Evolutionary conservation across 768 basidiomycete genomes (phyloP).

Genomic region (Auricularia cornea): DNA sequence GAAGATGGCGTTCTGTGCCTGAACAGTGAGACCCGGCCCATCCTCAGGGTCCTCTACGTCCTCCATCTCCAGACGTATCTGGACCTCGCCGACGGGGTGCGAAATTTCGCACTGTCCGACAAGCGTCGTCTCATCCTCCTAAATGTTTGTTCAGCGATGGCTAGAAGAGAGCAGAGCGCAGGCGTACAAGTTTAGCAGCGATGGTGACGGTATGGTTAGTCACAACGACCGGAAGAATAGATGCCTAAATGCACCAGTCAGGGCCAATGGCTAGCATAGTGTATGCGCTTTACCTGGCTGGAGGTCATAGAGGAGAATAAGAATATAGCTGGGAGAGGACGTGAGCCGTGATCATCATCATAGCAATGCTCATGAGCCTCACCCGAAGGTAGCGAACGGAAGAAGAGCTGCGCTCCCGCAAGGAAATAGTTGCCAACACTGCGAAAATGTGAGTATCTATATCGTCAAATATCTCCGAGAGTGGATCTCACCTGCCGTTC

Average conservation of each 20-base stretch:
- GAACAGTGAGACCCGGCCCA: conserved; percentile 20
- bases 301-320: conserved; percentile 87
- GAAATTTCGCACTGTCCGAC: conserved; percentile 94
- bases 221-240: conserved; percentile 83
- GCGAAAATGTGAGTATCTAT: neutral
- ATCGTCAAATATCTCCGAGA: conserved; percentile 22
- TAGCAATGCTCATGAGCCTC: too few species aligned
- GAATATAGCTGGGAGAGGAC: conserved; percentile 55
- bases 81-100: conserved; percentile 48
- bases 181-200: conserved; percentile 66
- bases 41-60: conserved; percentile 8
- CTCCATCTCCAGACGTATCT: neutral
- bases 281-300: conserved; percentile 39
- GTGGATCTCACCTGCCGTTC: conserved; percentile 67
- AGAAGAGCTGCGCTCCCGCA: conserved; percentile 81
- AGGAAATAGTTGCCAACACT: conserved; percentile 90
- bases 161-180: too few species aligned
- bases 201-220: conserved; percentile 97
- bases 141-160: too few species aligned
- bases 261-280: conserved; percentile 7
- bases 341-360: too few species aligned
- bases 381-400: conserved; percentile 76
- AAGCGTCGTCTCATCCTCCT: conserved; percentile 40
- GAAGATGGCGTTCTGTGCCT: conserved; percentile 59
- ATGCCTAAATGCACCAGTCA: conserved; percentile 35